phyloP scores from a whole-genome alignment of 1,284 basidiomycete species.

The Marasmius fiardii region DNA sequence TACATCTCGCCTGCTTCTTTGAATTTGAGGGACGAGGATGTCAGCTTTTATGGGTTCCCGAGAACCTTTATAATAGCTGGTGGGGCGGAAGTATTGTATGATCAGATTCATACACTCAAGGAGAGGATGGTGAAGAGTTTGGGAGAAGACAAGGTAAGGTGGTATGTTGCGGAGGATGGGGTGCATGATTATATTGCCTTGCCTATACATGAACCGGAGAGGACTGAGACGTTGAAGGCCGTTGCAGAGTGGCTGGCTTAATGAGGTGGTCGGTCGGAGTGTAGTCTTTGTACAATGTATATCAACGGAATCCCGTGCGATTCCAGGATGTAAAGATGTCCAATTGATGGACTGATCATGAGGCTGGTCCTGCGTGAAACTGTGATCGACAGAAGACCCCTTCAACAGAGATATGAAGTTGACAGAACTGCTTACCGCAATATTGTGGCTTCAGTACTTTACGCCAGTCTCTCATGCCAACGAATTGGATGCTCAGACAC shows the following conservation, averaged over 20 bases:
- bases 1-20: slow-evolving; percentile 57
- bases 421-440: too few relatives aligned
- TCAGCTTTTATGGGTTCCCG: slow-evolving; percentile 51
- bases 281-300: too few relatives aligned
- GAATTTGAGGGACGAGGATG: slow-evolving; percentile 27
- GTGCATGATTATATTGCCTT: slow-evolving; percentile 52
- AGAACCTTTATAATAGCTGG: slow-evolving; percentile 52
- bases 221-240: slow-evolving; percentile 38
- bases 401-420: too few relatives aligned
- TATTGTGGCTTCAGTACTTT: too few relatives aligned
- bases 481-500: background rate
- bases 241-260: slow-evolving; percentile 45
- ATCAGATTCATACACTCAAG: slow-evolving; percentile 42
- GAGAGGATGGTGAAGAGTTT: slow-evolving; percentile 46
- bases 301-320: too few relatives aligned
- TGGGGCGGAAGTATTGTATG: slow-evolving; percentile 50
- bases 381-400: too few relatives aligned
- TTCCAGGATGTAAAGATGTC: too few relatives aligned
- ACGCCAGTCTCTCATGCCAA: background rate
- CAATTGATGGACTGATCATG: too few relatives aligned
- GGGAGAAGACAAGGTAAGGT: slow-evolving; percentile 41
- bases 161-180: slow-evolving; percentile 47
- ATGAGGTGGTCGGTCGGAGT: too few relatives aligned
- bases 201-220: slow-evolving; percentile 53
- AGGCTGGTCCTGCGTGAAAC: too few relatives aligned